Percentiles rank a stretch among this genome's conserved stretches.
phyloP scores from a whole-genome alignment of 495 filamentous ascomycete species.

The Aspergillus carlsbadensis region DNA sequence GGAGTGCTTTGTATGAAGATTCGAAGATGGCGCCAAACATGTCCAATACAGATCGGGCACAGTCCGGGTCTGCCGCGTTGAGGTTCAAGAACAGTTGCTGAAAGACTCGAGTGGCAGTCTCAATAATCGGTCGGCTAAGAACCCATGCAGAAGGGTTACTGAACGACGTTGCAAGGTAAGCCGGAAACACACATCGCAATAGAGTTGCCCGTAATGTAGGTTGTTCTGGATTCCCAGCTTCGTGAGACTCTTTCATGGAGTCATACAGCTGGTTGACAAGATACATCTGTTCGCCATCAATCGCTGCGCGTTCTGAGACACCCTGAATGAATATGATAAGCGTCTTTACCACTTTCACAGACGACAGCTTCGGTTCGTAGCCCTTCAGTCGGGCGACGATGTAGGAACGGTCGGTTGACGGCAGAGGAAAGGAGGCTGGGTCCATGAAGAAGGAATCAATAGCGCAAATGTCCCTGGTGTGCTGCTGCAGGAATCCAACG shows the following conservation, averaged over 20 bases:
- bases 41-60: conserved; percentile 40
- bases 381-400: conserved; percentile 65
- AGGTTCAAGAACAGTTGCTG: conserved; percentile 48
- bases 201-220: conserved; percentile 59
- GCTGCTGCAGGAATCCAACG: conserved; percentile 63
- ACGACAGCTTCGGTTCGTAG: conserved; percentile 59
- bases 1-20: conserved; percentile 38
- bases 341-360: conserved; percentile 52
- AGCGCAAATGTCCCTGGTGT: conserved; percentile 59
- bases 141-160: conserved; percentile 56
- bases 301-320: conserved; percentile 60
- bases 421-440: conserved; percentile 62
- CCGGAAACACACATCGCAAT: conserved; percentile 61
- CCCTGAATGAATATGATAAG: conserved; percentile 63
- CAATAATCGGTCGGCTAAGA: conserved; percentile 54
- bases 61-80: conserved; percentile 42
- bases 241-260: conserved; percentile 53
- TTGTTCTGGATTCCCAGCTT: conserved; percentile 38
- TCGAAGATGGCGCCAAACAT: conserved; percentile 47
- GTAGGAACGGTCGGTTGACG: conserved; percentile 63
- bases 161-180: conserved; percentile 57
- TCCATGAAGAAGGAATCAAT: conserved; percentile 71
- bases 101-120: conserved; percentile 46
- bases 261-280: conserved; percentile 57
- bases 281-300: conserved; percentile 59